phyloP scores from a whole-genome alignment of 169 alveolate species.

The Cryptosporidium andersoni region DNA sequence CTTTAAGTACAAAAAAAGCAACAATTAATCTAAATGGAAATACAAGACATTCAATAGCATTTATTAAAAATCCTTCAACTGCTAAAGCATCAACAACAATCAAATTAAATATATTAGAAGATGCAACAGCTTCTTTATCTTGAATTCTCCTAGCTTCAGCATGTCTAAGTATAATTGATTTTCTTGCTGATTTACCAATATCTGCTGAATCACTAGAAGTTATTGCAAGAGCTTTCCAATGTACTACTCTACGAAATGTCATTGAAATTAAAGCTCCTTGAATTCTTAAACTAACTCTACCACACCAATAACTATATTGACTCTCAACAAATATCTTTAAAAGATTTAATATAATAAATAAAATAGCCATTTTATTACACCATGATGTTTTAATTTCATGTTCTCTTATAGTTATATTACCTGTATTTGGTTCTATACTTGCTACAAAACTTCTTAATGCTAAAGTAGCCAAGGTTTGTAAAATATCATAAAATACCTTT shows the following conservation, averaged over 20 bases:
- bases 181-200: slow-evolving; percentile 59
- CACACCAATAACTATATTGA: slow-evolving; percentile 70
- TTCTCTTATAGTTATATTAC: neutral
- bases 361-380: slow-evolving; percentile 22
- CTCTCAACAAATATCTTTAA: slow-evolving; percentile 45
- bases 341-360: slow-evolving; percentile 21
- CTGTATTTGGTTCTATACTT: slow-evolving; percentile 33
- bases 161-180: slow-evolving; percentile 48
- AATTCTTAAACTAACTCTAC: slow-evolving; percentile 63
- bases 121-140: slow-evolving; percentile 66
- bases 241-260: slow-evolving; percentile 66
- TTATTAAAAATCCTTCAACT: slow-evolving; percentile 64
- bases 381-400: neutral
- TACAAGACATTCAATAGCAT: slow-evolving; percentile 52
- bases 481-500: slow-evolving; percentile 26
- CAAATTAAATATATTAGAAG: slow-evolving; percentile 56
- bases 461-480: slow-evolving; percentile 51
- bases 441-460: slow-evolving; percentile 60
- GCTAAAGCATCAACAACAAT: slow-evolving; percentile 62
- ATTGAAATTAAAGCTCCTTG: slow-evolving; percentile 56
- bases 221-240: slow-evolving; percentile 61
- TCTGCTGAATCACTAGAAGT: slow-evolving; percentile 16
- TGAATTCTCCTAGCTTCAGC: slow-evolving; percentile 62
- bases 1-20: slow-evolving; percentile 59
- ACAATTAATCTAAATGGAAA: slow-evolving; percentile 55